These are phyloP conservation scores for Aspergillus quadricinctus DNA, from an alignment of 2,329 filamentous ascomycete genomes.

Conservation along the genomic window DNA sequence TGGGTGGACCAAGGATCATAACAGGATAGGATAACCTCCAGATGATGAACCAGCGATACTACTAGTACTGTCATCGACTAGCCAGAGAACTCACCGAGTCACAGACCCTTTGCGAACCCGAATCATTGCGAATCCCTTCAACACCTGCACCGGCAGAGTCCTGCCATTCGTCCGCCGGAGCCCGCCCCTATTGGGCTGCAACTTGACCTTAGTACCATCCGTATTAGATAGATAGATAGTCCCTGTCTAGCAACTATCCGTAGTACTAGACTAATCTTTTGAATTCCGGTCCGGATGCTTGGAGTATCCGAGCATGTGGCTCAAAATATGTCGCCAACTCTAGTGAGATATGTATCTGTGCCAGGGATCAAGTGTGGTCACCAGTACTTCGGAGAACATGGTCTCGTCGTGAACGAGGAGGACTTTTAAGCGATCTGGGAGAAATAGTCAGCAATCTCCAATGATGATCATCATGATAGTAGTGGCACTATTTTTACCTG, in stretches of 20 bases:
- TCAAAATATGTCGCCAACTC: neutral
- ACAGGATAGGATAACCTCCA: neutral
- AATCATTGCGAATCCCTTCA: slow-evolving; percentile 4
- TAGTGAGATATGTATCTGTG: neutral
- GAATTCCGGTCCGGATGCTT: neutral
- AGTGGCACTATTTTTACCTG: neutral
- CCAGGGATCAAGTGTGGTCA: neutral
- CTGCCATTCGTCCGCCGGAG: slow-evolving; percentile 23
- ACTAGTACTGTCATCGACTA: no score
- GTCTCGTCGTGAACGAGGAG: neutral
- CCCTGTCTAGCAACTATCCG: neutral
- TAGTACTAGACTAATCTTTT: neutral
- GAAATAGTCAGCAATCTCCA: neutral
- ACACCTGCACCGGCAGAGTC: slow-evolving; percentile 17
- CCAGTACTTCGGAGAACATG: neutral
- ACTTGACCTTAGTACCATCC: no score
- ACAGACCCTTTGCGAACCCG: neutral
- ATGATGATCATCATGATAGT: neutral
- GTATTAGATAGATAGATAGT: no score
- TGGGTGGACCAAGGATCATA: neutral
- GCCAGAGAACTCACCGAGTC: no score
- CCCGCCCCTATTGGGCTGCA: neutral
- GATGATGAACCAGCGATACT: no score
- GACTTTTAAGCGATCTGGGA: no score
- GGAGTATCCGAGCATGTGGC: neutral